Conservation (phyloP, 805 yeast species). For the Saccharomycopsis fibuligera region DNA sequence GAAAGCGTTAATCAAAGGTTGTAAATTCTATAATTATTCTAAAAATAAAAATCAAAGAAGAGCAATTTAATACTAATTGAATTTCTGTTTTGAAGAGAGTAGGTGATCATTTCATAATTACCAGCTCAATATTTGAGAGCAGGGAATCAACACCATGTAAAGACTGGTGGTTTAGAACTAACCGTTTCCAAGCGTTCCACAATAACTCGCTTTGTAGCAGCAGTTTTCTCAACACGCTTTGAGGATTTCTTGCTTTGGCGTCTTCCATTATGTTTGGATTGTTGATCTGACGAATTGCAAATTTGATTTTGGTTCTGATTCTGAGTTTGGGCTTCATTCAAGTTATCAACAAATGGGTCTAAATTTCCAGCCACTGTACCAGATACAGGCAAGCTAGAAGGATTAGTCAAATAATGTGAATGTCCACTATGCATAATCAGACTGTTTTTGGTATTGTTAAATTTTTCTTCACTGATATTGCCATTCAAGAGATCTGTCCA, state of each 20-base stretch:
- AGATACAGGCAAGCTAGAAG: neutral
- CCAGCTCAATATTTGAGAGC: neutral
- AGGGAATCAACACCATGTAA: slow-evolving; percentile 51
- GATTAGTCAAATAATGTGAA: neutral
- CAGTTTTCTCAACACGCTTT: slow-evolving; percentile 2
- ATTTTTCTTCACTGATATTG: slow-evolving; percentile 26
- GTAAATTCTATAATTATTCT: too few species aligned
- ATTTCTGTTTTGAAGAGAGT: too few species aligned
- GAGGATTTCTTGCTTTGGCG: neutral
- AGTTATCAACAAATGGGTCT: neutral
- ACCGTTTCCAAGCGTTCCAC: slow-evolving; percentile 56
- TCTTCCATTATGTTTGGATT: neutral
- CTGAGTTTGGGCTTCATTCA: too few species aligned
- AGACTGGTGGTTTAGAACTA: slow-evolving; percentile 51
- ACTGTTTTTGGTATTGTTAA: slow-evolving; percentile 15
- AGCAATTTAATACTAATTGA: too few species aligned
- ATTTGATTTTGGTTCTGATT: too few species aligned
- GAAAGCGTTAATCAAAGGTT: too few species aligned
- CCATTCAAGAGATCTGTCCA: slow-evolving; percentile 30
- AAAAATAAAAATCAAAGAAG: too few species aligned
- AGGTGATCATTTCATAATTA: too few species aligned
- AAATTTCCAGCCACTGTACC: neutral
- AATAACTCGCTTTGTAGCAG: slow-evolving; percentile 41
- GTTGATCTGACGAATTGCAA: too few species aligned
- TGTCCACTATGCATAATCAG: neutral